phyloP scores from a whole-genome alignment of 768 basidiomycete species.

The Pisolithus marmoratus region DNA sequence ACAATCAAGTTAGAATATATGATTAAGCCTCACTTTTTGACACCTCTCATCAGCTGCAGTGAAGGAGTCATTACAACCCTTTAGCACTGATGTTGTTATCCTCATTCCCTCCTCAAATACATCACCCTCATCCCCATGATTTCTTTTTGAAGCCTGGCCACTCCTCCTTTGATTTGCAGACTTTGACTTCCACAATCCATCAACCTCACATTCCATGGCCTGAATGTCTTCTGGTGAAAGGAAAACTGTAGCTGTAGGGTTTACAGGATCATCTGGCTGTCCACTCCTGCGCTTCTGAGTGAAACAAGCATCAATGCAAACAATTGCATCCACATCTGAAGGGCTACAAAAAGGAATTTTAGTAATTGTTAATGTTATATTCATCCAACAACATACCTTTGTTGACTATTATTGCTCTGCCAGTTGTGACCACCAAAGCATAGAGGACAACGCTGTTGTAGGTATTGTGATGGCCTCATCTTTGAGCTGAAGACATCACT shows the following conservation, averaged over 20 bases:
- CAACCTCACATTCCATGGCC: background rate
- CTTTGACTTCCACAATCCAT: background rate
- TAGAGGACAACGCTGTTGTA: conserved; percentile 18
- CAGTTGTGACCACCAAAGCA: conserved; percentile 17
- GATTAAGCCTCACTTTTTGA: too few species aligned
- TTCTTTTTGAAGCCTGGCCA: background rate
- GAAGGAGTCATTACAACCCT: conserved; percentile 30
- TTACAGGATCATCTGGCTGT: conserved; percentile 3
- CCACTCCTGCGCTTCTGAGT: conserved; percentile 25
- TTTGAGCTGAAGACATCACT: background rate
- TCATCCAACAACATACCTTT: conserved; percentile 1
- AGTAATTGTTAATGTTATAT: background rate
- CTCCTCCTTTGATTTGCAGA: background rate
- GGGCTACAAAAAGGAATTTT: background rate
- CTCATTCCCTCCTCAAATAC: conserved; percentile 5
- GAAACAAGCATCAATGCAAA: conserved; percentile 32
- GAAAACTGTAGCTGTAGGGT: conserved; percentile 15
- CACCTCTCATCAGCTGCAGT: too few species aligned
- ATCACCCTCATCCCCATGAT: too few species aligned
- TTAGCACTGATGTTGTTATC: conserved; percentile 24
- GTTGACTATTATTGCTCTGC: background rate
- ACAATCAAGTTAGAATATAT: too few species aligned
- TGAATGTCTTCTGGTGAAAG: conserved; percentile 7
- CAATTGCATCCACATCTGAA: conserved; percentile 20
- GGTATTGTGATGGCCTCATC: conserved; percentile 13